Percentiles rank a stretch among this genome's conserved stretches.
phyloP scores from a whole-genome alignment of 2,329 filamentous ascomycete genomes.

The Ceratocystis albifundus region DNA sequence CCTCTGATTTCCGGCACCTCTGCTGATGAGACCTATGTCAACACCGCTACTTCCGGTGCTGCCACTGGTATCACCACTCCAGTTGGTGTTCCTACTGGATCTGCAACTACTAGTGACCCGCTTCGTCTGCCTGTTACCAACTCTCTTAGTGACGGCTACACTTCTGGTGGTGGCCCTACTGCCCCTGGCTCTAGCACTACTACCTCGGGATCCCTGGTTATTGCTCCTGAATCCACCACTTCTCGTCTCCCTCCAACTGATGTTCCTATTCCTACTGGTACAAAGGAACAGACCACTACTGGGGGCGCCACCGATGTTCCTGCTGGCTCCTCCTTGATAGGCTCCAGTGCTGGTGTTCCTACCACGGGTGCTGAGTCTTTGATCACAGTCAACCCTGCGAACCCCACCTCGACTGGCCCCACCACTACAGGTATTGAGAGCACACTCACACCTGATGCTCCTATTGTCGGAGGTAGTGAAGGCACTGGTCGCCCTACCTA shows the following conservation, averaged over 20 bases:
- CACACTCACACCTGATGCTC: constrained; percentile 23
- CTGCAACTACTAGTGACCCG: neutral
- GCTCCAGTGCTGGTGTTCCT: constrained; percentile 15
- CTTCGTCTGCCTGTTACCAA: neutral
- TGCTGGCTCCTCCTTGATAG: constrained; percentile 14
- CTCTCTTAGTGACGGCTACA: neutral
- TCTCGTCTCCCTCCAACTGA: constrained; percentile 25
- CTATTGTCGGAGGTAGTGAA: constrained; percentile 18
- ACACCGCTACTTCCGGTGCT: constrained; percentile 18
- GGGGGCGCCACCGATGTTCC: neutral
- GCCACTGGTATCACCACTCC: constrained; percentile 17
- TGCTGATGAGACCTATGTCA: constrained; percentile 13
- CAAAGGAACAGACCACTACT: too few species aligned
- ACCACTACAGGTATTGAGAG: constrained; percentile 17
- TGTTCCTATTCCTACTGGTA: constrained; percentile 9
- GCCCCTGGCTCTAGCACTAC: constrained; percentile 4
- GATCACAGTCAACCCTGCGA: constrained; percentile 17
- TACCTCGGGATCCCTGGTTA: neutral
- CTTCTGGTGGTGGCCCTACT: neutral
- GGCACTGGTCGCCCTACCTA: constrained; percentile 18
- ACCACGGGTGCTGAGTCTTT: constrained; percentile 20
- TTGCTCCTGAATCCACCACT: constrained; percentile 24
- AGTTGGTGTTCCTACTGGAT: neutral
- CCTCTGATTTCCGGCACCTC: neutral
- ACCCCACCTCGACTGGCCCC: constrained; percentile 14